These are phyloP conservation scores for Lipomyces starkeyi DNA, from an alignment of 805 yeast genomes.

Conservation along the genomic window DNA sequence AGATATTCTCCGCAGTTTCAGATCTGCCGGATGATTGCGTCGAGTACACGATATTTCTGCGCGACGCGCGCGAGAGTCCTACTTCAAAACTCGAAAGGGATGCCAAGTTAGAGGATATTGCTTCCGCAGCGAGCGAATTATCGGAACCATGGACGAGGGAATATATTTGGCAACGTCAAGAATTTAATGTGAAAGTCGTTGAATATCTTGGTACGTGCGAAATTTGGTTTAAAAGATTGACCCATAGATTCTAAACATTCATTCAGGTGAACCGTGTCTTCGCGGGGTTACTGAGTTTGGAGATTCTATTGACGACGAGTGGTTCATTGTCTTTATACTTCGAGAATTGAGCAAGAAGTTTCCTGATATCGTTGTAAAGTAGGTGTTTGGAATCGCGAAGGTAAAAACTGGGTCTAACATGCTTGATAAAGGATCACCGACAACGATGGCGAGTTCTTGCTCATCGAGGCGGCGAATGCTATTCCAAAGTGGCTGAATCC, in stretches of 20 bases:
- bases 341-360: conserved; percentile 32
- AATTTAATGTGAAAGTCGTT: conserved; percentile 31
- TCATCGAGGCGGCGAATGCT: conserved; percentile 56
- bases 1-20: conserved; percentile 22
- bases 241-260: background rate
- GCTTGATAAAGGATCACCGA: conserved; percentile 48
- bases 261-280: conserved; percentile 35
- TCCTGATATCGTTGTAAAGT: conserved; percentile 35
- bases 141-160: conserved; percentile 21
- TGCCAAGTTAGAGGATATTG: conserved; percentile 8
- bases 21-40: conserved; percentile 29
- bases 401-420: background rate
- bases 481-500: conserved; percentile 59
- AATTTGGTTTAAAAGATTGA: background rate
- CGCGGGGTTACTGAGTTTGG: conserved; percentile 43
- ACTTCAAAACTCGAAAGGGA: background rate
- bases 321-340: conserved; percentile 43
- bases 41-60: conserved; percentile 23
- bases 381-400: conserved; percentile 5
- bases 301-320: conserved; percentile 46
- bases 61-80: background rate
- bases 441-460: conserved; percentile 61
- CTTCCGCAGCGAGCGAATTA: conserved; percentile 13
- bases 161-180: conserved; percentile 42
- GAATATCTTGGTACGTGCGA: conserved; percentile 16